Base-by-base conservation (phyloP, 2,329 filamentous ascomycete genomes). In the Botrytis tulipae region DNA sequence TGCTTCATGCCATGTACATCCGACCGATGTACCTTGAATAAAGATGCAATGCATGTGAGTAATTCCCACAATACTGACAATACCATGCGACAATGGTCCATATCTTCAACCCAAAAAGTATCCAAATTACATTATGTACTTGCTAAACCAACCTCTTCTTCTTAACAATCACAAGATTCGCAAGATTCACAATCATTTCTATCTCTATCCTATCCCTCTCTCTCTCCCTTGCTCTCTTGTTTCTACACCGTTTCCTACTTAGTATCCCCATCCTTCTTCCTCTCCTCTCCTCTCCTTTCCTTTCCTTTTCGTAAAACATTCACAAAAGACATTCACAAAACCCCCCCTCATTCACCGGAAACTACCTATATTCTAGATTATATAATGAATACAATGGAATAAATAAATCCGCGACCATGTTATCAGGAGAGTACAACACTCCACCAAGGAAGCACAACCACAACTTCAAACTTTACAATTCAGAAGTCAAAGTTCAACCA, bases 391-490 rank as follows among this genome's bases (percentile, higher is more conserved):
- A 67, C 65, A 40, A 67, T 54, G 29, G 46, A 67, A 42, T 65
- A 65, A 63, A 63, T 65, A 46, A 32, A 44, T 57, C n/a, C 48
- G 48, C 48, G 37, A 16, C 35, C 35, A 69, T 69, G 66, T 5
- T 57, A 42, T 20, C n/a, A 9, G 25, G 48, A 51, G 66, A 69
- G 66, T 25, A 59, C 66, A n/a, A 57, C 66, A 37, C 66, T 69
- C 35, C 66, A 59, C 66, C 48, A 69, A 57, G 66, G 35, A 62
- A 40, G 51, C 51, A 57, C 51, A 57, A 57, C 32, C 32, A 32
- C 32, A 32, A 32, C 51, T 32, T 57, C 51, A 29, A 4, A 57
- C n/a, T n/a, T 54, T 54, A 54, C 48, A 5, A n/a, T 37, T 40
- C 22, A 40, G 59, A 4, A 42, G 18, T 22, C 37, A 42, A 20